Percentiles rank a stretch among this genome's conserved stretches.
Conservation (phyloP, 2,329 filamentous ascomycete species). For the Arthrobotrys entomopaga region DNA sequence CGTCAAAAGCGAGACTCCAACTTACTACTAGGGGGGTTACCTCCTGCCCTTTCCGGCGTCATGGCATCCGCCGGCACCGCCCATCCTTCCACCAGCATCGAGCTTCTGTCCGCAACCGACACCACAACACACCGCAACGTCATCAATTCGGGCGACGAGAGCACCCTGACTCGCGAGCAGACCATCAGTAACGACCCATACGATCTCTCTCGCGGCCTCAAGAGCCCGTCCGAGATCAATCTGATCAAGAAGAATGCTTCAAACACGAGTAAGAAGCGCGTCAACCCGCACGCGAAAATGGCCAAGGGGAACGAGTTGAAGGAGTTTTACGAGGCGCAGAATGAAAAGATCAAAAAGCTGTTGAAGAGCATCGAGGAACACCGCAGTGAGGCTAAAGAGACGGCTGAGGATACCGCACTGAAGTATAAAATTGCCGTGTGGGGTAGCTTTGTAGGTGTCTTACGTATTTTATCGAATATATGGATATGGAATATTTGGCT, state of each 20-base stretch:
- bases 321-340: constrained; percentile 88
- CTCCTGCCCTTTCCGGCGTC: constrained; percentile 8
- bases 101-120: constrained; percentile 36
- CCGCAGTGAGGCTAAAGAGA: constrained; percentile 79
- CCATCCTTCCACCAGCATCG: constrained; percentile 48
- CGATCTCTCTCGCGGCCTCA: constrained; percentile 79
- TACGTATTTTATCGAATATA: neutral
- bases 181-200: constrained; percentile 73
- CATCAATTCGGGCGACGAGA: constrained; percentile 27
- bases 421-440: constrained; percentile 70
- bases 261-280: constrained; percentile 60
- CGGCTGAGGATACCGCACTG: constrained; percentile 82
- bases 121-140: constrained; percentile 48
- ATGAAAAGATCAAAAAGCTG: constrained; percentile 90
- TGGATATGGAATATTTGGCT: neutral
- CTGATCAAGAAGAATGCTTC: constrained; percentile 75
- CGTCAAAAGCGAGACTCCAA: no score
- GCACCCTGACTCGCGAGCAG: constrained; percentile 40
- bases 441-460: constrained; percentile 63
- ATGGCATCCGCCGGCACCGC: constrained; percentile 11
- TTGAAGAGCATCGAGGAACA: constrained; percentile 95
- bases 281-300: constrained; percentile 61
- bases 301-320: constrained; percentile 70
- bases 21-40: neutral
- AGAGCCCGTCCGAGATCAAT: constrained; percentile 80